Conservation (phyloP, 768 basidiomycete species). For the Suillus weaverae region DNA sequence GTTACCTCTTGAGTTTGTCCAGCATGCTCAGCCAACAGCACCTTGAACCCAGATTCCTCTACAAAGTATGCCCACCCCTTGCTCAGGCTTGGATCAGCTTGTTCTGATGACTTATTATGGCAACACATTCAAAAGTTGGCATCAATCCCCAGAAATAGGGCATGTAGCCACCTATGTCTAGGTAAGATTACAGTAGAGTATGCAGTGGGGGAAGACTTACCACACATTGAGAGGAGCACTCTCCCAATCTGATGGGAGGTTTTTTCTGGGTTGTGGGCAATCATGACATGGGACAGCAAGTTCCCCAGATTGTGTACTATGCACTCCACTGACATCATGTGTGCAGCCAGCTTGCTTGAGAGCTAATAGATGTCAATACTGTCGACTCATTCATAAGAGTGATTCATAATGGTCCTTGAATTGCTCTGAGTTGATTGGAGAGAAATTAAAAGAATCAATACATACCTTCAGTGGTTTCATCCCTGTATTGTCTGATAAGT, state of each 20-base stretch:
- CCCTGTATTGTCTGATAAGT: slow-evolving; percentile 29
- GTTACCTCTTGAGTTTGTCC: slow-evolving; percentile 22
- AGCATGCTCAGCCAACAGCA: slow-evolving; percentile 11
- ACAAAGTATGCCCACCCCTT: slow-evolving; percentile 29
- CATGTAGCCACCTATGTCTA: slow-evolving; percentile 17
- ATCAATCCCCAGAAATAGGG: slow-evolving; percentile 24
- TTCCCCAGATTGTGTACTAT: background rate
- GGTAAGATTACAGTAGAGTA: background rate
- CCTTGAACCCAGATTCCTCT: slow-evolving; percentile 20
- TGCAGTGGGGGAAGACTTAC: background rate
- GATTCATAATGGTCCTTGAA: background rate
- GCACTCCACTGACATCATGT: background rate
- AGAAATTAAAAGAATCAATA: background rate
- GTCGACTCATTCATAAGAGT: slow-evolving; percentile 1
- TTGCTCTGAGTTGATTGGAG: background rate
- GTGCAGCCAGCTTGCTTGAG: background rate
- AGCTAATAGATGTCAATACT: background rate
- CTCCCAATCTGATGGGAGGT: slow-evolving; percentile 8
- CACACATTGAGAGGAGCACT: background rate
- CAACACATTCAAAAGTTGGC: slow-evolving; percentile 29
- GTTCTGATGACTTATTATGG: slow-evolving; percentile 14
- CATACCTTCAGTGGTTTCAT: slow-evolving; percentile 2
- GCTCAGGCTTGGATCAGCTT: slow-evolving; percentile 23
- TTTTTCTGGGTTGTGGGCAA: slow-evolving; percentile 12
- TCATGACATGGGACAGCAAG: slow-evolving; percentile 6